Evolutionary conservation across 768 basidiomycete species (phyloP).

Genomic region (Agaricus subrufescens): DNA sequence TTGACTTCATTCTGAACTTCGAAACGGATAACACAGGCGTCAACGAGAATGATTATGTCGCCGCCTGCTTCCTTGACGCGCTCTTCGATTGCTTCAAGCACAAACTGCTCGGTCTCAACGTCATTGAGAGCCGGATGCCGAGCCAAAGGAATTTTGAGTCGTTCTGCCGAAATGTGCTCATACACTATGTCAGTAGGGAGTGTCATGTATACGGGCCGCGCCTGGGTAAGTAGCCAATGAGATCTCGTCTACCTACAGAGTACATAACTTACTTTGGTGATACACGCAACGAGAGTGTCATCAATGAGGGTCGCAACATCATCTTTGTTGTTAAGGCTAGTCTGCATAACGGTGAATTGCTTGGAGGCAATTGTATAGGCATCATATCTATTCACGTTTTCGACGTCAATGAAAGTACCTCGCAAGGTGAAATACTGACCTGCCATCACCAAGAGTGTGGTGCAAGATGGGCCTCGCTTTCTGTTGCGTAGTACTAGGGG

Average conservation of each 20-base stretch:
- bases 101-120: conserved; percentile 55
- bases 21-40: conserved; percentile 77
- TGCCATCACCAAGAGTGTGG: conserved; percentile 83
- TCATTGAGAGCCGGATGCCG: conserved; percentile 49
- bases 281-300: conserved; percentile 65
- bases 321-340: conserved; percentile 45
- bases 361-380: conserved; percentile 74
- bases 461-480: conserved; percentile 70
- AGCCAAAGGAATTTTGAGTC: conserved; percentile 56
- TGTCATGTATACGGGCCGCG: conserved; percentile 83
- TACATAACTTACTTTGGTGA: conserved; percentile 40
- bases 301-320: conserved; percentile 73
- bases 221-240: conserved; percentile 30
- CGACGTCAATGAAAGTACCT: not conserved
- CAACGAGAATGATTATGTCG: conserved; percentile 72
- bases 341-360: conserved; percentile 71
- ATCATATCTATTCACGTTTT: conserved; percentile 52
- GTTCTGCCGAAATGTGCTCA: conserved; percentile 58
- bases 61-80: conserved; percentile 59
- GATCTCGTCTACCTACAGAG: not conserved
- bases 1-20: conserved; percentile 57
- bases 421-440: conserved; percentile 28
- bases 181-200: conserved; percentile 82
- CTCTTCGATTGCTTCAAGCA: conserved; percentile 67
- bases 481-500: conserved; percentile 70